These are phyloP conservation scores for Pelargonium myrrhifolium DNA, from an alignment of 441 rosid genomes.

Conservation along the genomic window DNA sequence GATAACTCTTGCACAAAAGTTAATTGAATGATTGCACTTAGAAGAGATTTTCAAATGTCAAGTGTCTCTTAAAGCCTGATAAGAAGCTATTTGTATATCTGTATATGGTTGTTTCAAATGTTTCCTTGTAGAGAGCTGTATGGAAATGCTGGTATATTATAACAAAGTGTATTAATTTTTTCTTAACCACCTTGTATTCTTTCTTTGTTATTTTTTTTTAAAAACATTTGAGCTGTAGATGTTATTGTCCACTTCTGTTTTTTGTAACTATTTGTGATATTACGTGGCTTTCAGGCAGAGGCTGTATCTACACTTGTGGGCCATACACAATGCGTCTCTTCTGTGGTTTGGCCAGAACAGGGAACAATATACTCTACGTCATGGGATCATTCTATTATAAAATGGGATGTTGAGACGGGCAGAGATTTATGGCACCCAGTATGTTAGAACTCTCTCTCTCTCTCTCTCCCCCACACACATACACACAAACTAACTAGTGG, in stretches of 20 bases:
- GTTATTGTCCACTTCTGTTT: constrained; percentile 4
- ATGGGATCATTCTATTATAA: constrained; percentile 90
- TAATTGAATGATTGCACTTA: not conserved
- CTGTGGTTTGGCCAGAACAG: constrained; percentile 73
- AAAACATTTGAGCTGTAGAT: constrained; percentile 2
- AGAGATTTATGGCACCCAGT: constrained; percentile 67
- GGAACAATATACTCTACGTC: constrained; percentile 75
- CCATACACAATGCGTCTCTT: constrained; percentile 77
- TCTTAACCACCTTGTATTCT: not conserved
- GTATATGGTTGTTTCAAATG: not conserved
- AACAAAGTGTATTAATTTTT: not conserved
- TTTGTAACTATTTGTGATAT: constrained; percentile 2
- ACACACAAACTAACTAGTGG: not conserved
- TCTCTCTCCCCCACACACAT: constrained; percentile 8
- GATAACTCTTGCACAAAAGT: not conserved
- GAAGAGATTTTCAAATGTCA: not conserved
- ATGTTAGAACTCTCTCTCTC: constrained; percentile 21
- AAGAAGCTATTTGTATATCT: not conserved
- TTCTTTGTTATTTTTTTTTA: too few relatives aligned
- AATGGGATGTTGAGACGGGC: constrained; percentile 85
- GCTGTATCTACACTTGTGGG: constrained; percentile 72
- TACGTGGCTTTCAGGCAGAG: constrained; percentile 48
- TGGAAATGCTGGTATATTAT: not conserved
- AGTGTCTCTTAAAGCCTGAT: not conserved
- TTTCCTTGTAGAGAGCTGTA: not conserved